phyloP scores from a whole-genome alignment of 164 flowering plant species.

The Tetrastigma voinierianum region DNA sequence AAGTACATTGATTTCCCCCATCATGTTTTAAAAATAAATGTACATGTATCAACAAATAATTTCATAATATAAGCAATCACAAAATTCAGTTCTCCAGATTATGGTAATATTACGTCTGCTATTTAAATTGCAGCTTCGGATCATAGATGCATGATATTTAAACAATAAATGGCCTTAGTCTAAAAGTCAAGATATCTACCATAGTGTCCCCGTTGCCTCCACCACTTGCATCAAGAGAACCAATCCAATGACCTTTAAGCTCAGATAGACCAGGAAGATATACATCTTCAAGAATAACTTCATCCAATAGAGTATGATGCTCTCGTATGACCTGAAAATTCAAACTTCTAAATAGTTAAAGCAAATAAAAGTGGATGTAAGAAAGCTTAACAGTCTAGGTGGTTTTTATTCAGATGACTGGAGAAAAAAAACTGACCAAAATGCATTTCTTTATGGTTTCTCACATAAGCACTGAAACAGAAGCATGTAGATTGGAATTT shows the following conservation, averaged over 20 bases:
- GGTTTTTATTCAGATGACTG: neutral
- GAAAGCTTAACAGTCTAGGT: neutral
- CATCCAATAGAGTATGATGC: conserved; percentile 56
- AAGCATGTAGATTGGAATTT: neutral
- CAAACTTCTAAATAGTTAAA: neutral
- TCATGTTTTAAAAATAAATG: neutral
- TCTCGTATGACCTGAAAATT: conserved; percentile 59
- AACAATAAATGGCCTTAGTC: neutral
- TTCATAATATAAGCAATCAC: neutral
- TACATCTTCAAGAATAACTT: conserved; percentile 79
- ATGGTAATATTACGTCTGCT: neutral
- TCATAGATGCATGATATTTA: neutral
- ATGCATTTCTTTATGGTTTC: neutral
- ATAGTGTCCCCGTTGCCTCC: conserved; percentile 99
- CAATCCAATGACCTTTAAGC: conserved; percentile 90
- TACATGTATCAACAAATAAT: neutral
- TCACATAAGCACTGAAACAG: neutral
- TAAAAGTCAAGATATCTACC: conserved; percentile 35
- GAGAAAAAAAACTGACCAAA: neutral
- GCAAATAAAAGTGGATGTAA: neutral
- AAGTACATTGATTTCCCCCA: too few species aligned
- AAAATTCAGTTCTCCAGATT: neutral
- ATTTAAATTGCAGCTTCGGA: neutral
- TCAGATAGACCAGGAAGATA: conserved; percentile 93
- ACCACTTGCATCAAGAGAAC: conserved; percentile 97